Base-by-base conservation (phyloP, 2,329 filamentous ascomycete species). In the Monosporascus sp. region DNA sequence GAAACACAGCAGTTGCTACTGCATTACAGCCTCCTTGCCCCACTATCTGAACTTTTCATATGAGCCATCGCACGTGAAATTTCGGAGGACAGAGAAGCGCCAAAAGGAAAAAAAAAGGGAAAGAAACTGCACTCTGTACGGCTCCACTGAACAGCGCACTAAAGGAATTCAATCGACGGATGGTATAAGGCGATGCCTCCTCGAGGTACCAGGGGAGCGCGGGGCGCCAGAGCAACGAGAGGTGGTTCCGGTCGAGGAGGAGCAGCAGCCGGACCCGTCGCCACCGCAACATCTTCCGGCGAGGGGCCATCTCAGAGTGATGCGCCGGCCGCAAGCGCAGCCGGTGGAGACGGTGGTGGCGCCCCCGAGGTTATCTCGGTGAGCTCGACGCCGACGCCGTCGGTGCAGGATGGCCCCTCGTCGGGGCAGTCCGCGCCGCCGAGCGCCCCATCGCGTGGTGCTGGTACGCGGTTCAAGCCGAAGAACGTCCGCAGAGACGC, bases 401-500 rank as follows among this genome's bases (percentile, higher is more conserved):
- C 43, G 5, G 43, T 46, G 7, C 43, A 46, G 24, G 43, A 46
- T 22, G n/a, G 3, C 11, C 49, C 51, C 9, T 43, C 55, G 18
- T 51, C 55, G 22, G 53, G 60, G 22, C 57, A 69, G 22, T 68
- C 67, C 7, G 59, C 68, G 37, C 65, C 70, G 5, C 62, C 72
- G 4, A 66, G 69, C 38, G 68, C 68, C 9, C 66, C 71, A 28
- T 71, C 70, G 18, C 63, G 70, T n/a, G 63, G 65, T 20, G 55
- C 64, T 9, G 70, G 69, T 40, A 46, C 43, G 43, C 71, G 77
- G 38, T 78, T 79, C 50, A 72, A 72, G 50, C 78, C 78, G 31
- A 78, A 73, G 58, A 76, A 74, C 54, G 63, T 78, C 48, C 72
- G 78, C 51, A 69, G 78, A 72, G 76, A 79, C 65, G 77, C 78